Conservation (phyloP, 208 protist genomes). For the Acanthamoeba culbertsoni region DNA sequence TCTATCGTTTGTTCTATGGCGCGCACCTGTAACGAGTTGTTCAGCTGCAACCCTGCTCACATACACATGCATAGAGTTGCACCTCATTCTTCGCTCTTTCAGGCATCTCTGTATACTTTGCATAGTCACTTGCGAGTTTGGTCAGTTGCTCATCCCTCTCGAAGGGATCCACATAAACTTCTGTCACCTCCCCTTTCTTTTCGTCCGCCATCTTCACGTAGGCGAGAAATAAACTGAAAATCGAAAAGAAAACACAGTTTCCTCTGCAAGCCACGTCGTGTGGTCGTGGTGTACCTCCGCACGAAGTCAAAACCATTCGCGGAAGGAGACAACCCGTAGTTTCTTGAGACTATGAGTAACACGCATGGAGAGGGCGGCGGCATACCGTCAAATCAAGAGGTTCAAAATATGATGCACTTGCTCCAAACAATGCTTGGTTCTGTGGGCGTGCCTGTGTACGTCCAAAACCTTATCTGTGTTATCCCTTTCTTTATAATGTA, state of each 20-base stretch:
- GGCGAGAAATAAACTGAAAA: neutral
- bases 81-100: constrained; percentile 11
- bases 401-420: neutral
- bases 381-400: too few relatives aligned
- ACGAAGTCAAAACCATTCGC: too few relatives aligned
- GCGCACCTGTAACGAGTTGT: neutral
- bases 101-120: neutral
- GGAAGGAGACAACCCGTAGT: neutral
- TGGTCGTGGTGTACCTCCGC: too few relatives aligned
- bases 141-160: constrained; percentile 36
- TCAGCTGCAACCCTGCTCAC: neutral
- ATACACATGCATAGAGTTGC: neutral
- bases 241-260: neutral
- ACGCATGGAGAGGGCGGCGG: too few relatives aligned
- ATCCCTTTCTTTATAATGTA: neutral
- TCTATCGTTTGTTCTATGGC: constrained; percentile 12
- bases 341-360: too few relatives aligned
- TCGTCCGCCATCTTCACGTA: neutral
- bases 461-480: neutral
- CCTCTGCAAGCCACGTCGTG: neutral
- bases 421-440: neutral
- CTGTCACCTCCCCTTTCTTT: neutral
- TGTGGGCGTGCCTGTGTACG: neutral
- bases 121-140: constrained; percentile 33
- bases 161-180: constrained; percentile 44